These are phyloP conservation scores for Camellia lanceoleosa DNA, from an alignment of 148 eudicot species.

Conservation along the genomic window DNA sequence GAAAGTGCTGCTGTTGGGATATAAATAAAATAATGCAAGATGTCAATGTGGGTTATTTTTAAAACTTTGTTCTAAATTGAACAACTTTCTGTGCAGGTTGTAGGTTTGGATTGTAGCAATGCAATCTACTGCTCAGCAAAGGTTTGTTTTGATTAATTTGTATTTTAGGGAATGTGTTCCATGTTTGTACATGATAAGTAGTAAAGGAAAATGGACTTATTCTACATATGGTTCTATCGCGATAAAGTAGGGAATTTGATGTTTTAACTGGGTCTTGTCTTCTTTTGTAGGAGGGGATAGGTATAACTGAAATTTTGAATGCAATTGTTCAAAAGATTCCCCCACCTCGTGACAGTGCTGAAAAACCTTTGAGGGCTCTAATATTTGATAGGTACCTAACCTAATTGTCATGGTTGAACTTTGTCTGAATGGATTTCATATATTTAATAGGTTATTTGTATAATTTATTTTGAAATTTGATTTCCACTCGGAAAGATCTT, in stretches of 20 bases:
- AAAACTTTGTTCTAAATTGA: background rate
- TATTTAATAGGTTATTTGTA: background rate
- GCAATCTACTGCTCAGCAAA: conserved; percentile 95
- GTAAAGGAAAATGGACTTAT: background rate
- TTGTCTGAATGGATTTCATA: background rate
- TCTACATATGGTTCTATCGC: background rate
- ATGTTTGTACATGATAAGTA: background rate
- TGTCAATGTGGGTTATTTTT: background rate
- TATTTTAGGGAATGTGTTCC: background rate
- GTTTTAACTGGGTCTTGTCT: conserved; percentile 13
- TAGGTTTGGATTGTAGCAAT: conserved; percentile 93
- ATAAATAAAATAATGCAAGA: background rate
- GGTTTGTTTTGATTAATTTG: conserved; percentile 44
- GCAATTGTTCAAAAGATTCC: conserved; percentile 84
- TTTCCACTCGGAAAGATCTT: background rate
- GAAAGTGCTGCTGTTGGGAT: background rate
- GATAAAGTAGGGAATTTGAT: conserved; percentile 5
- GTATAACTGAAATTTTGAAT: conserved; percentile 80
- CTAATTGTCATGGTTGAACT: conserved; percentile 21
- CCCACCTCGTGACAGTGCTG: conserved; percentile 67
- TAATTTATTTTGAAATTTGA: background rate
- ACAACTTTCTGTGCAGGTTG: conserved; percentile 43
- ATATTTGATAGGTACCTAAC: conserved; percentile 87
- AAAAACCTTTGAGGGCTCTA: conserved; percentile 83
- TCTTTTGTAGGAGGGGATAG: conserved; percentile 83